These are phyloP conservation scores for Lodderomyces oxycetoniae DNA, from an alignment of 1,139 yeast species.

Conservation along the genomic window DNA sequence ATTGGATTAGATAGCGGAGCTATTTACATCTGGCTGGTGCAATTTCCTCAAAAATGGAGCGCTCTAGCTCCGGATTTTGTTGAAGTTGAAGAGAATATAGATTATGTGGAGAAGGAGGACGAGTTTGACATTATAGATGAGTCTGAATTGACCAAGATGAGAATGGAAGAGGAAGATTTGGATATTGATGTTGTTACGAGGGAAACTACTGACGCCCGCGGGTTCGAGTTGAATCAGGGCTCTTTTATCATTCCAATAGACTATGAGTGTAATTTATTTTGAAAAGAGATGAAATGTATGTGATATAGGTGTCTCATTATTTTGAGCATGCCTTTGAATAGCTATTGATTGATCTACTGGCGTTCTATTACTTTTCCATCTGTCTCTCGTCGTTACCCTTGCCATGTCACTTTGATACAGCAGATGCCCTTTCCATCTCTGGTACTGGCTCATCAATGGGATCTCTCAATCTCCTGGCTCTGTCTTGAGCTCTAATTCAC, in stretches of 20 bases:
- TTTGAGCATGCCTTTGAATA: too few relatives aligned
- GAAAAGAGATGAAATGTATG: too few relatives aligned
- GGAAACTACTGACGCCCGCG: conserved; percentile 66
- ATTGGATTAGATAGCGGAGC: conserved; percentile 85
- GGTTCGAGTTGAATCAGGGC: conserved; percentile 42
- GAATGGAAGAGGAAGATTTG: conserved; percentile 62
- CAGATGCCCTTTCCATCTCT: too few relatives aligned
- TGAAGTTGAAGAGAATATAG: conserved; percentile 88
- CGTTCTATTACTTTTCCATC: too few relatives aligned
- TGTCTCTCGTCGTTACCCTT: too few relatives aligned
- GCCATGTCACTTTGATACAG: too few relatives aligned
- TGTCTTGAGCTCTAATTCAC: too few relatives aligned
- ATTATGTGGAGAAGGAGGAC: conserved; percentile 83
- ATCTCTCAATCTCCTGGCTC: too few relatives aligned
- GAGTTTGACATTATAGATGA: conserved; percentile 84
- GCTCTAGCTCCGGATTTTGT: conserved; percentile 96
- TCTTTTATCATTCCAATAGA: conserved; percentile 45
- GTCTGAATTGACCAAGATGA: conserved; percentile 52
- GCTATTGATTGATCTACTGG: too few relatives aligned
- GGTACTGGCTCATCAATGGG: too few relatives aligned
- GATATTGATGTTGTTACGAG: conserved; percentile 61
- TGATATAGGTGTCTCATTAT: too few relatives aligned
- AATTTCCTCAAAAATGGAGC: conserved; percentile 91
- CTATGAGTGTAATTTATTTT: conserved; percentile 22
- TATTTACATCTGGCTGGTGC: conserved; percentile 78